A percentile compares a stretch with the other conserved stretches of the same genome.
phyloP scores from a whole-genome alignment of 768 basidiomycete species.

The Solioccasus polychromus region DNA sequence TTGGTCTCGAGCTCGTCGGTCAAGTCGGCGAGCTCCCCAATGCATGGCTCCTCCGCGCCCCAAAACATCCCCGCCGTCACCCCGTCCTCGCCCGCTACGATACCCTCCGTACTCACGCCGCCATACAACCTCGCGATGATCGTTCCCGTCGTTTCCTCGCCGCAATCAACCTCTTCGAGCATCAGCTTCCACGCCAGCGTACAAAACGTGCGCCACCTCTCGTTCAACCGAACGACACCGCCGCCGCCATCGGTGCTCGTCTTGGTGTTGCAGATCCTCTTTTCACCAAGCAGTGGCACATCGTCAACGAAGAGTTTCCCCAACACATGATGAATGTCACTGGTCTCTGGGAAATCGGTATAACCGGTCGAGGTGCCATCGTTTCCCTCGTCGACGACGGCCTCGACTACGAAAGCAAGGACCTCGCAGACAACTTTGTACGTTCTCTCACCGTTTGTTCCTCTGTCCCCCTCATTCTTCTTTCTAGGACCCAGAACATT shows the following conservation, averaged over 20 bases:
- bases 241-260: constrained; percentile 50
- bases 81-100: constrained; percentile 49
- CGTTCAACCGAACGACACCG: constrained; percentile 33
- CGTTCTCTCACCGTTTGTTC: constrained; percentile 33
- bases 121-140: constrained; percentile 35
- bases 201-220: constrained; percentile 74
- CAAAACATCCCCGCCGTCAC: constrained; percentile 33
- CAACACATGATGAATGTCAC: constrained; percentile 93
- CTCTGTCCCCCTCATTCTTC: neutral
- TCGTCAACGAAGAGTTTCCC: constrained; percentile 82
- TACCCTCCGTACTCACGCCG: constrained; percentile 35
- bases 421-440: constrained; percentile 91
- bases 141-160: constrained; percentile 45
- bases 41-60: constrained; percentile 77
- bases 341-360: constrained; percentile 84
- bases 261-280: constrained; percentile 79
- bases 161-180: constrained; percentile 58
- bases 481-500: constrained; percentile 74
- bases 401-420: constrained; percentile 83
- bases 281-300: constrained; percentile 89
- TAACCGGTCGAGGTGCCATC: constrained; percentile 84
- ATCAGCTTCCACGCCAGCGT: constrained; percentile 65
- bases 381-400: constrained; percentile 95
- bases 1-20: constrained; percentile 87
- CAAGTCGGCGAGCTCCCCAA: constrained; percentile 78